These are phyloP conservation scores for Sphaerulina vaccinii DNA, from an alignment of 2,329 filamentous ascomycete species.

Conservation along the genomic window DNA sequence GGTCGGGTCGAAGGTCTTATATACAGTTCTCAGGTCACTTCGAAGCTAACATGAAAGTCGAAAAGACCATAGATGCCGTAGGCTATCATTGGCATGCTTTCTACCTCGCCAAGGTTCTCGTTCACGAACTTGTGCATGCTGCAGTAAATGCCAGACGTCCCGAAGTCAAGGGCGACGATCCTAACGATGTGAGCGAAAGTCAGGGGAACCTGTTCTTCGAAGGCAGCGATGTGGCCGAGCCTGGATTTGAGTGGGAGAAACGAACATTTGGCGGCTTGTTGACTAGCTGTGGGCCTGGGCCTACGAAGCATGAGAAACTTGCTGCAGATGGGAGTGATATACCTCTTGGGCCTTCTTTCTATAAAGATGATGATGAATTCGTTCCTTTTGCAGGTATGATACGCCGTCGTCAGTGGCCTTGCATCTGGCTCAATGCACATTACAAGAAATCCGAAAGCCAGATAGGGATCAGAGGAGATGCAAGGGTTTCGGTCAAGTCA, in stretches of 20 bases:
- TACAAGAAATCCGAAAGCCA: background rate
- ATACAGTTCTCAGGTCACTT: too few relatives aligned
- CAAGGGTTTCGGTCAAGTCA: background rate
- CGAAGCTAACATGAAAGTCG: too few relatives aligned
- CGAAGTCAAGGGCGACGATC: background rate
- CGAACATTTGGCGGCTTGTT: background rate
- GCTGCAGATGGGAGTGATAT: background rate
- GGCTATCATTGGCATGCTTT: background rate
- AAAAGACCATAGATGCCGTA: background rate
- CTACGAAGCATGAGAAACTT: background rate
- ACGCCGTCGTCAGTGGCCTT: background rate
- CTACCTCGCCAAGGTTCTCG: background rate
- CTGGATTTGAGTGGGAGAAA: background rate
- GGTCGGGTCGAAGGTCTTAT: background rate
- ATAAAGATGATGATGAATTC: background rate
- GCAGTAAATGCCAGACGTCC: background rate
- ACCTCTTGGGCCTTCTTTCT: background rate
- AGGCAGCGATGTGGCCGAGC: background rate
- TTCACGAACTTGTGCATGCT: background rate
- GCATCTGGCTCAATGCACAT: background rate
- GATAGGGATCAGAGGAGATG: background rate
- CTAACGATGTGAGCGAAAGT: background rate
- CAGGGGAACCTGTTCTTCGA: background rate
- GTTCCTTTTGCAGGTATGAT: background rate
- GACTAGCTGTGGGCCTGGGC: background rate